Base-by-base conservation (phyloP, 331 rosid genomes). In the Dryas integrifolia region DNA sequence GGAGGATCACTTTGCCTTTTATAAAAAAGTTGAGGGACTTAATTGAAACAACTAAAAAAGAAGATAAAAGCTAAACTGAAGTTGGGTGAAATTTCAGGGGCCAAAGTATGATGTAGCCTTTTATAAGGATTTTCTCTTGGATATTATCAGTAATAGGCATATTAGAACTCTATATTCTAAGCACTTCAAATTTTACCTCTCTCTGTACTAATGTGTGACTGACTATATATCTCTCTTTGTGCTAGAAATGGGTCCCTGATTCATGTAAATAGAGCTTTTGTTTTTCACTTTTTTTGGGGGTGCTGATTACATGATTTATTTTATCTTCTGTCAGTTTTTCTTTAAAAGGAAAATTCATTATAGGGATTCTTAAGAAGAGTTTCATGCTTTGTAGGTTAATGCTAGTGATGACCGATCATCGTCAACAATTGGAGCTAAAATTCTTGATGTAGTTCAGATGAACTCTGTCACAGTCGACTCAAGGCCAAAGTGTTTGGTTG, bases 381-480 rank as follows among this genome's bases (percentile, higher is more conserved):
- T 82, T 80, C 67, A 49, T 78, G 57, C 79, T 51, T 53, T 82
- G 82, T 58, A 93, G 98, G 78, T 93, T 67, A 93, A 93, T 89
- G 98, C 98, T 51, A 93, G 98, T 82, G 97, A 93, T 86, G 98
- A 93, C 77, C 94, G 98, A 72, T 89, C 95, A 43, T 67, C 96
- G 52, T 81, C 97, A 70, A 76, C 90, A 77, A 82, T 93, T n/a
- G 97, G 88, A 84, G 70, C 96, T 65, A 93, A 93, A 84, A 89
- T 93, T 68, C 90, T 86, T 70, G 92, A 87, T 57, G 97, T 88
- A 73, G 89, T 93, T 79, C 89, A 93, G 88, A 88, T 82, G 94
- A 85, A 93, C 80, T 86, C 96, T 65, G 90, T 89, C 63, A 76
- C 86, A 76, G 85, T 83, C 18, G 87, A 82, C 78, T 80, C 90